Conservation (phyloP, 2,329 filamentous ascomycete genomes). For the Xylaria sp. region DNA sequence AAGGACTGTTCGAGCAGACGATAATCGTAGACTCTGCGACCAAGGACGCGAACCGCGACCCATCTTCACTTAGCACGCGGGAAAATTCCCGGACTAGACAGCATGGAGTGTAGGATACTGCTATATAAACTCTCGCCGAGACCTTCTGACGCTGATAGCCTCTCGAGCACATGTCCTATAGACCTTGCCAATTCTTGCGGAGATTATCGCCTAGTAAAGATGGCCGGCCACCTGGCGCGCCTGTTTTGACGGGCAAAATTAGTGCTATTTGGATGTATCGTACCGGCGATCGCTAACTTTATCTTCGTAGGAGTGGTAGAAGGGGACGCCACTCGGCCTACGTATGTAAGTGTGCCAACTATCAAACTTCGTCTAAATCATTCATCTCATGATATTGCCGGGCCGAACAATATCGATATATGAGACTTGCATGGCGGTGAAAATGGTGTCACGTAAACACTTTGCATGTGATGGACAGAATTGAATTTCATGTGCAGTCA, state of each 20-base stretch:
- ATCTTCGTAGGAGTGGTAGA: constrained; percentile 79
- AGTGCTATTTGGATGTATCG: background rate
- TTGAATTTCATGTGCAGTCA: too few species aligned
- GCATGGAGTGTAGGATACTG: background rate
- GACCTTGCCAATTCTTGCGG: background rate
- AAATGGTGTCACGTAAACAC: background rate
- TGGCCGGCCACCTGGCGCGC: background rate
- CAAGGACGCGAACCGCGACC: background rate
- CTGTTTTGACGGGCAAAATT: background rate
- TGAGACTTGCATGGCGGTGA: background rate
- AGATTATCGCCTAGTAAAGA: background rate
- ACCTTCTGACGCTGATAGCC: background rate
- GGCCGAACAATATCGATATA: too few species aligned
- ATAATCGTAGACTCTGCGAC: background rate
- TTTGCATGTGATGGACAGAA: background rate
- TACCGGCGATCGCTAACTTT: constrained; percentile 24
- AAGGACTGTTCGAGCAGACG: too few species aligned
- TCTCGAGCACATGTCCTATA: constrained; percentile 27
- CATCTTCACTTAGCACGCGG: background rate
- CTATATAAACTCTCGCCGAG: background rate
- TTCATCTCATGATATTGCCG: background rate
- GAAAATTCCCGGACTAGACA: background rate
- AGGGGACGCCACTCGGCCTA: constrained; percentile 99
- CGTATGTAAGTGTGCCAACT: constrained; percentile 82
- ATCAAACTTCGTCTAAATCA: constrained; percentile 40